phyloP scores from a whole-genome alignment of 306 rosid genomes.

The Casuarina cunninghamiana region DNA sequence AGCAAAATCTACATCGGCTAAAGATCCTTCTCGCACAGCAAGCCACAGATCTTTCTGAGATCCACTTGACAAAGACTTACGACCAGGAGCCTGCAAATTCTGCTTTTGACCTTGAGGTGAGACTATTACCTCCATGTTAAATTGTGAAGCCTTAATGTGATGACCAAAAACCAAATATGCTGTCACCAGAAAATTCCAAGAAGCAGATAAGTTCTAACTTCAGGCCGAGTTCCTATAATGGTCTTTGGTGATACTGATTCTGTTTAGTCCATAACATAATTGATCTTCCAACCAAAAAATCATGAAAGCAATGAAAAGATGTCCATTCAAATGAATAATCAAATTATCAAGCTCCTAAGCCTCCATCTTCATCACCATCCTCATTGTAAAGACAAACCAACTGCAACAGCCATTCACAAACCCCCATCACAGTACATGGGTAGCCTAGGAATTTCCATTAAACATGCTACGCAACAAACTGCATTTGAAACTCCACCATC shows the following conservation, averaged over 20 bases:
- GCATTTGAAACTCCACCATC: conserved; percentile 26
- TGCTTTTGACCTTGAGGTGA: conserved; percentile 63
- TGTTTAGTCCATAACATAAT: conserved; percentile 36
- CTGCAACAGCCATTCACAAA: conserved; percentile 35
- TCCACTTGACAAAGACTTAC: conserved; percentile 39
- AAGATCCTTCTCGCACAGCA: conserved; percentile 73
- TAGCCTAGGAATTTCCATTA: conserved; percentile 18
- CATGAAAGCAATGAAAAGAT: conserved; percentile 9
- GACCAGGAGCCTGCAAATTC: conserved; percentile 44
- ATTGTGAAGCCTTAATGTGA: conserved; percentile 20
- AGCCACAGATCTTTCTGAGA: conserved; percentile 66
- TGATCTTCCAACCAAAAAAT: conserved; percentile 11
- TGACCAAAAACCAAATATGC: conserved; percentile 15
- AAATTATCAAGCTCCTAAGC: conserved; percentile 17
- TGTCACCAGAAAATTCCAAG: conserved; percentile 20
- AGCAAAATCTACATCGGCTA: conserved; percentile 68
- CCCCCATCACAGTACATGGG: conserved; percentile 24
- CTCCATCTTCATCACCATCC: conserved; percentile 27
- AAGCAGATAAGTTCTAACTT: conserved; percentile 16
- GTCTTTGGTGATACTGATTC: conserved; percentile 30
- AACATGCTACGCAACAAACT: conserved; percentile 16
- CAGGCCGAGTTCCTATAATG: conserved; percentile 16
- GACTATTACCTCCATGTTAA: conserved; percentile 54
- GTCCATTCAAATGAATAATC: conserved; percentile 18
- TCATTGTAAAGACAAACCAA: conserved; percentile 23